Conservation (phyloP, 176 grass and related monocot species). For the Triticum timopheevii region DNA sequence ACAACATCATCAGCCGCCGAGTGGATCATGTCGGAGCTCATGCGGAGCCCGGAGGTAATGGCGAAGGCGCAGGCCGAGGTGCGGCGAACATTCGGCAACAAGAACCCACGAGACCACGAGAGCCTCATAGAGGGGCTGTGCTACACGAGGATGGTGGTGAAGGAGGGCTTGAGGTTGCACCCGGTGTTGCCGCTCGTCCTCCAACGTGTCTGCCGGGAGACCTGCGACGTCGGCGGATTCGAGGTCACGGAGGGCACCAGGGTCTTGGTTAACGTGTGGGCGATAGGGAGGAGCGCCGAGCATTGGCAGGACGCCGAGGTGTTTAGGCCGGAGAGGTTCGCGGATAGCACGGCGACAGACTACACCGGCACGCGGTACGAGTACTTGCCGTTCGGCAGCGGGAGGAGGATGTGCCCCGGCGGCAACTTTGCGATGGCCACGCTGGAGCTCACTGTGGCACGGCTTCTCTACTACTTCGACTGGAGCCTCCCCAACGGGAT, state of each 20-base stretch:
- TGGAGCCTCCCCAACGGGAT: constrained; percentile 17
- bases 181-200: background rate
- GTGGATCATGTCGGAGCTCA: constrained; percentile 43
- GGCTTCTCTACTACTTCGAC: constrained; percentile 37
- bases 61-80: background rate
- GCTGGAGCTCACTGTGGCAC: background rate
- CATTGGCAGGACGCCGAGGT: background rate
- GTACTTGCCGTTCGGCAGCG: constrained; percentile 22
- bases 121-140: background rate
- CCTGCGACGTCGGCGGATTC: background rate
- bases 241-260: background rate
- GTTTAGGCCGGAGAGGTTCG: constrained; percentile 21
- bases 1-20: background rate
- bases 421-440: background rate
- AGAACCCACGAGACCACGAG: background rate
- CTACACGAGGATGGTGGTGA: constrained; percentile 27
- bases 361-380: constrained; percentile 5
- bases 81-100: background rate
- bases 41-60: constrained; percentile 23
- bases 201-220: background rate
- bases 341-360: background rate
- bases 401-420: constrained; percentile 31
- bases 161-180: constrained; percentile 38
- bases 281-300: background rate
- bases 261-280: constrained; percentile 38